A percentile compares a stretch with the other conserved stretches of the same genome.
phyloP scores from a whole-genome alignment of 177 flowering plant genomes.

The Vitis hybrid region DNA sequence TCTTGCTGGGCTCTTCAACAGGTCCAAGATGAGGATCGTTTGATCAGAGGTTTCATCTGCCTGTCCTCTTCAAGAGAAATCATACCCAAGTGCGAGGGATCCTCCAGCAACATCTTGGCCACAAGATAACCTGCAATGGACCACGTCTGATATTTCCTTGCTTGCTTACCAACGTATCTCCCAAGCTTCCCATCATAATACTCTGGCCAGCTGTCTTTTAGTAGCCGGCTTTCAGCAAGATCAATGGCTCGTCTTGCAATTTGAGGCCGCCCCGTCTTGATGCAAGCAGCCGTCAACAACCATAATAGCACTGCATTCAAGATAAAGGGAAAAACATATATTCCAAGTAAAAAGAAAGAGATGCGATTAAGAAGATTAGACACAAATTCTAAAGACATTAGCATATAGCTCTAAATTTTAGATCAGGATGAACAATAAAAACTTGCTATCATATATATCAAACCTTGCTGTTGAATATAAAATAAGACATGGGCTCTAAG shows the following conservation, averaged over 20 bases:
- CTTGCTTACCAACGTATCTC: constrained; percentile 43
- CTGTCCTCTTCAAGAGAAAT: constrained; percentile 45
- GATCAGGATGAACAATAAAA: too few relatives aligned
- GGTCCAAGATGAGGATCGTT: constrained; percentile 33
- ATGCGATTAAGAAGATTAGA: too few relatives aligned
- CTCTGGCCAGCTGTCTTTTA: constrained; percentile 45
- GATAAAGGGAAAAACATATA: background rate
- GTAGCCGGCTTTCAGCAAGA: constrained; percentile 37
- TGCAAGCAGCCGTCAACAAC: constrained; percentile 50
- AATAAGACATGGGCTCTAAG: too few relatives aligned
- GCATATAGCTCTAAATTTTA: too few relatives aligned
- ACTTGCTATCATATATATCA: too few relatives aligned
- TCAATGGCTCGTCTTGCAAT: constrained; percentile 46
- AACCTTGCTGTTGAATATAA: too few relatives aligned
- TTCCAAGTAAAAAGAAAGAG: too few relatives aligned
- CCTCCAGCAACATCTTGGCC: constrained; percentile 52
- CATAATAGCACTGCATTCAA: constrained; percentile 40
- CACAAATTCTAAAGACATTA: too few relatives aligned
- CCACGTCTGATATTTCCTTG: constrained; percentile 48
- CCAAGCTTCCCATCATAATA: constrained; percentile 45
- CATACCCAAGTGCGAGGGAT: constrained; percentile 48
- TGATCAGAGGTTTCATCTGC: constrained; percentile 36
- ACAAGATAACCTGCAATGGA: constrained; percentile 47
- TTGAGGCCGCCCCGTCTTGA: constrained; percentile 48
- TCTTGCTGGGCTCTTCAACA: constrained; percentile 9